These are phyloP conservation scores for Ustilago sp. DNA, from an alignment of 1,284 basidiomycete species.

Conservation along the genomic window DNA sequence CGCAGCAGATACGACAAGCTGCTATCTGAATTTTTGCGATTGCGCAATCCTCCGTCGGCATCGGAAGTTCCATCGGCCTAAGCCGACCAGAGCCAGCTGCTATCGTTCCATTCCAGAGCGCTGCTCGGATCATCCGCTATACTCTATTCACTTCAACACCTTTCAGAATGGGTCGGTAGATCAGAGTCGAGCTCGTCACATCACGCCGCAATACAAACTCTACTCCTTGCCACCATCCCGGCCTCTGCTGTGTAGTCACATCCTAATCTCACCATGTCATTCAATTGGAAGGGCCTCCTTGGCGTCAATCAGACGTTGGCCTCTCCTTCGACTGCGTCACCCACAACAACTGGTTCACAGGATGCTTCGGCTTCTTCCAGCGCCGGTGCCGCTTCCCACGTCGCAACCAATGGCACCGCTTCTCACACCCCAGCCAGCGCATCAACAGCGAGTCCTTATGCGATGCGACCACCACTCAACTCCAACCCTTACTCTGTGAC, in stretches of 20 bases:
- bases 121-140: neutral
- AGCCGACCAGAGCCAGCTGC: neutral
- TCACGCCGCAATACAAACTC: neutral
- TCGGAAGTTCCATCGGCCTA: neutral
- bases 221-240: neutral
- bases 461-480: conserved; percentile 30
- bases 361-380: conserved; percentile 19
- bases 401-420: conserved; percentile 7
- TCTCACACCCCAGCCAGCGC: conserved; percentile 23
- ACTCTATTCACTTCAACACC: neutral
- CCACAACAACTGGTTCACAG: conserved; percentile 12
- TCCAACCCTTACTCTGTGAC: conserved; percentile 27
- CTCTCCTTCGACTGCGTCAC: conserved; percentile 23
- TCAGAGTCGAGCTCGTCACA: neutral
- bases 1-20: neutral
- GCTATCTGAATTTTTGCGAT: neutral
- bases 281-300: conserved; percentile 65
- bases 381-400: conserved; percentile 4
- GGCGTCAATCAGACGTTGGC: conserved; percentile 43
- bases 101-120: too few species aligned
- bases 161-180: neutral
- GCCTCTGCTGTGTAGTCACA: neutral
- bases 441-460: conserved; percentile 17
- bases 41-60: neutral
- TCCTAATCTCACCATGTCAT: conserved; percentile 54